Conservation (phyloP, 2,329 filamentous ascomycete species). For the Fusarium stilboides region DNA sequence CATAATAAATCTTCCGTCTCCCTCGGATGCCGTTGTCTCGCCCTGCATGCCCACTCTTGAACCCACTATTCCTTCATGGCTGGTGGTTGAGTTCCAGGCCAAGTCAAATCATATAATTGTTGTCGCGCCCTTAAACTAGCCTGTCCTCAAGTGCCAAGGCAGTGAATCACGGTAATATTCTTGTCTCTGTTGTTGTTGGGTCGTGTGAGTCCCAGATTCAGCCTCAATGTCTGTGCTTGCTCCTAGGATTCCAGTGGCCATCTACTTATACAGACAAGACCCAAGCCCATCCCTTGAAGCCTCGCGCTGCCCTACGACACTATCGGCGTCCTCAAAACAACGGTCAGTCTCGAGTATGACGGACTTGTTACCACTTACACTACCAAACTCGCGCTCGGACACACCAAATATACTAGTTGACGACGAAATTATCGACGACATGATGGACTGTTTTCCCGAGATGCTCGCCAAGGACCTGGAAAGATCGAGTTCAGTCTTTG, state of each 20-base stretch:
- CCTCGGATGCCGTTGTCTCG: slow-evolving; percentile 41
- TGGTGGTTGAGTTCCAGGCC: slow-evolving; percentile 42
- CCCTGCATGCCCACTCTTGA: slow-evolving; percentile 33
- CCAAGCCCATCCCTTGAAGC: slow-evolving; percentile 21
- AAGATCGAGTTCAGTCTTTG: slow-evolving; percentile 63
- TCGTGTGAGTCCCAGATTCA: slow-evolving; percentile 15
- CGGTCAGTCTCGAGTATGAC: slow-evolving; percentile 60
- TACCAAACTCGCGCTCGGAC: slow-evolving; percentile 51
- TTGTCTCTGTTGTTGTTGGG: slow-evolving; percentile 33
- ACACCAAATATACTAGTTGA: slow-evolving; percentile 40
- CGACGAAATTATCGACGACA: slow-evolving; percentile 51
- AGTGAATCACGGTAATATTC: slow-evolving; percentile 23
- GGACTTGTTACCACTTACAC: slow-evolving; percentile 56
- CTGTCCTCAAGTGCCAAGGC: slow-evolving; percentile 9
- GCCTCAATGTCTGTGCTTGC: slow-evolving; percentile 37
- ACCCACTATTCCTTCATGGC: slow-evolving; percentile 32
- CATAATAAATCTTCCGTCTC: slow-evolving; percentile 38
- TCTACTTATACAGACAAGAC: slow-evolving; percentile 49
- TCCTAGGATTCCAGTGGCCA: slow-evolving; percentile 41
- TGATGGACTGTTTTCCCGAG: slow-evolving; percentile 67
- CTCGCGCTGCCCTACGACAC: slow-evolving; percentile 33
- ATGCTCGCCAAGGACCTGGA: slow-evolving; percentile 69
- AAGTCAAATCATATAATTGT: slow-evolving; percentile 39
- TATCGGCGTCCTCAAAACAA: slow-evolving; percentile 45
- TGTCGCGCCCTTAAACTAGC: slow-evolving; percentile 24